A percentile compares a stretch with the other conserved stretches of the same genome.
phyloP scores from a whole-genome alignment of 352 stramenopile species.

The Pythium myriotylum region DNA sequence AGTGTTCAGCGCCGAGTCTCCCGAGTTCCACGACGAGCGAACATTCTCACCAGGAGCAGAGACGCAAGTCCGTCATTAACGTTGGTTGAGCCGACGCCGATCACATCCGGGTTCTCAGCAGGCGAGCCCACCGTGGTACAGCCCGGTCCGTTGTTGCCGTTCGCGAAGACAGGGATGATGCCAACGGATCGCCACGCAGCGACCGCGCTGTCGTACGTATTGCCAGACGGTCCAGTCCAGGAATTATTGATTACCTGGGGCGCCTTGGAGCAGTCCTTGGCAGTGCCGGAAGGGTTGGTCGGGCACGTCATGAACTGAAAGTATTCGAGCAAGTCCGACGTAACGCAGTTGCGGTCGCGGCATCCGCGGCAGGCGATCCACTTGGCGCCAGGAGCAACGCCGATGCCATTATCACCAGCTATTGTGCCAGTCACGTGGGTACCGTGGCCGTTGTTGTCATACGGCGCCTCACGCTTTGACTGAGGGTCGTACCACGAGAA shows the following conservation, averaged over 20 bases:
- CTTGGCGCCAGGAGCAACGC: no score
- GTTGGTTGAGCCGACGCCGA: constrained; percentile 28
- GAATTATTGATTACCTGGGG: constrained; percentile 31
- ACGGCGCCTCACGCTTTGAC: constrained; percentile 10
- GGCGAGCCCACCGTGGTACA: constrained; percentile 16
- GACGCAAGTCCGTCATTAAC: constrained; percentile 13
- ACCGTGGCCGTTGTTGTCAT: constrained; percentile 18
- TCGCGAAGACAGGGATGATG: constrained; percentile 32
- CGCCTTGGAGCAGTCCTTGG: no score
- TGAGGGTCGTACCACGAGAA: constrained; percentile 29
- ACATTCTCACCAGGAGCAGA: constrained; percentile 16
- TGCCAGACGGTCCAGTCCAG: constrained; percentile 16
- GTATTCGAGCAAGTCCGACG: constrained; percentile 23
- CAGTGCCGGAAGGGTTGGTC: constrained; percentile 17
- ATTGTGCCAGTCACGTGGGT: constrained; percentile 13
- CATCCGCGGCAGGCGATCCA: constrained; percentile 33
- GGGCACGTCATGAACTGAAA: constrained; percentile 31
- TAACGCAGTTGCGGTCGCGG: constrained; percentile 11
- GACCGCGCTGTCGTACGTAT: constrained; percentile 15
- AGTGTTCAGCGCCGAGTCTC: neutral
- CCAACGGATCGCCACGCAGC: constrained; percentile 21
- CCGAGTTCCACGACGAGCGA: constrained; percentile 3
- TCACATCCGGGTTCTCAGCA: constrained; percentile 28
- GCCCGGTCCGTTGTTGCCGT: constrained; percentile 22
- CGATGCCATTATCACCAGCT: constrained; percentile 6